Evolutionary conservation across 2,329 filamentous ascomycete species (phyloP), one percentile per base, ranked within the genome.

Genomic region (Aaosphaeria pasadenensis): DNA sequence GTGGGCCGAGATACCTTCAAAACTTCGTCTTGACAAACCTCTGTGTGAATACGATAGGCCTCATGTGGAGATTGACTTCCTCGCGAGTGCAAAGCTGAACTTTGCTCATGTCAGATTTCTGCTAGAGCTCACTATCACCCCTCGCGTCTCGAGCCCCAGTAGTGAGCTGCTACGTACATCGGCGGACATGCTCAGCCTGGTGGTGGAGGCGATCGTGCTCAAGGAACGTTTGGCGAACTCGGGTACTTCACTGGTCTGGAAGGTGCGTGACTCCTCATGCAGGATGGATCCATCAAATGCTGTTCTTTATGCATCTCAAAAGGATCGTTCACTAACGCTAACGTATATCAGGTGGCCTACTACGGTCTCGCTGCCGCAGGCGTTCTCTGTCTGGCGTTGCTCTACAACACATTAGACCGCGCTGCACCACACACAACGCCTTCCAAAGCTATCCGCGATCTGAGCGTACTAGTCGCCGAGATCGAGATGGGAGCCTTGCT

Each of bases 291-390:
- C n/a, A n/a, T n/a, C n/a, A n/a, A n/a, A n/a, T n/a, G n/a, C n/a
- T n/a, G n/a, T n/a, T n/a, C n/a, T n/a, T n/a, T n/a, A n/a, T n/a
- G n/a, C n/a, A n/a, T 24, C 17, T 24, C 17, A 3, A 11, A 9
- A 11, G 24, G 17, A 3, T 3, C 17, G 3, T 11, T 17, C 9
- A 41, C 4, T 4, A 9, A 11, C 4, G 4, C 39, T 41, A 11
- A 43, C 29, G 17, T 7, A 3, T 7, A 13, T 24, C 31, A 69
- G 66, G 56, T 70, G n/a, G 58, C 54, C 5, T 62, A 62, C 40
- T 70, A 67, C 44, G 67, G 67, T 6, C 50, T 71, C 1, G 57
- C 67, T 11, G 67, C 67, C 5, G 65, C 66, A 7, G 67, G 67
- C 0, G 60, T 68, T 11, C 52, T 68, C 11, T 59, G 56, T n/a